These are phyloP conservation scores for Trametes cingulata DNA, from an alignment of 768 basidiomycete species.

Conservation along the genomic window DNA sequence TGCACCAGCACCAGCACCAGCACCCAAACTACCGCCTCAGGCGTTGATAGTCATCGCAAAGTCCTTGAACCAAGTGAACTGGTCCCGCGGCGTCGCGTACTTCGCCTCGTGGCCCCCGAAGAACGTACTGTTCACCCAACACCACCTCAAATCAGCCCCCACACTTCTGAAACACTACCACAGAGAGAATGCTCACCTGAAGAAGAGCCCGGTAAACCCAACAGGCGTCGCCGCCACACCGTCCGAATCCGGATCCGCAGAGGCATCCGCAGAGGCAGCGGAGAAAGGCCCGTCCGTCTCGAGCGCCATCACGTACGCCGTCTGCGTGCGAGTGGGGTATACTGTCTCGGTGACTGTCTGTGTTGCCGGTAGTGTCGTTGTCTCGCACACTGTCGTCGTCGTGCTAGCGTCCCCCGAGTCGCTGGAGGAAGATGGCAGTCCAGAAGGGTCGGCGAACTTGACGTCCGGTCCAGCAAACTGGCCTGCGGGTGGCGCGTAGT, in stretches of 20 bases:
- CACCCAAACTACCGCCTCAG: conserved; percentile 2
- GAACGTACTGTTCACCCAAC: conserved; percentile 52
- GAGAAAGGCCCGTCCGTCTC: conserved; percentile 9
- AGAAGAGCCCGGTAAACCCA: conserved; percentile 60
- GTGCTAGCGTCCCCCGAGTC: background rate
- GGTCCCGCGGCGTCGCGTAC: conserved; percentile 73
- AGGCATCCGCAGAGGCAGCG: background rate
- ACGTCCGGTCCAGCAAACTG: background rate
- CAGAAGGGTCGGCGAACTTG: background rate
- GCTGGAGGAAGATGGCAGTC: background rate
- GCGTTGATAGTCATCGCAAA: conserved; percentile 47
- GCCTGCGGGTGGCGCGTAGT: background rate
- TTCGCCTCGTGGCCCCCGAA: conserved; percentile 72
- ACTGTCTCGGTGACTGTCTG: conserved; percentile 14
- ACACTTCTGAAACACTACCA: no score
- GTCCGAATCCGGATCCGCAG: no score
- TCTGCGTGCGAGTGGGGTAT: conserved; percentile 7
- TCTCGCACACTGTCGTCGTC: conserved; percentile 2
- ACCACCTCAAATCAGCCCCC: no score
- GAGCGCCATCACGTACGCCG: conserved; percentile 11
- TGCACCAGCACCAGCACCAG: no score
- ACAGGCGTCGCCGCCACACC: no score
- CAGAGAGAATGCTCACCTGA: conserved; percentile 72
- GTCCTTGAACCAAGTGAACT: conserved; percentile 76
- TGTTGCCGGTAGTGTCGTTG: background rate